Evolutionary conservation across 2,329 filamentous ascomycete species (phyloP), one percentile per base, ranked within the genome.

Genomic region (Aspergillus flavus): DNA sequence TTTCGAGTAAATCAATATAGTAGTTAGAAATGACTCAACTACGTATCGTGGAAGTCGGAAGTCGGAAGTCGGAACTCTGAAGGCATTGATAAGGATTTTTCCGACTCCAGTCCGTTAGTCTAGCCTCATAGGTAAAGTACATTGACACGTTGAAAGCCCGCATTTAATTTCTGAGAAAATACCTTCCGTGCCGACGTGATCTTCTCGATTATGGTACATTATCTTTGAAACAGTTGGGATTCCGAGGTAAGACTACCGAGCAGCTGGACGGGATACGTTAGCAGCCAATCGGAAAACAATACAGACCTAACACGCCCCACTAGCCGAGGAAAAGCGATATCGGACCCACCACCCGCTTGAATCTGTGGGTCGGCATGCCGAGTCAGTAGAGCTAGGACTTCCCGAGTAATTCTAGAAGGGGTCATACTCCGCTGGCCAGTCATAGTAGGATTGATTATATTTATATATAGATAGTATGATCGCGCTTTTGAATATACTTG

Each of bases 361-460:
- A 7, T 12, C 26, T n/a, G 52, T 36, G 52, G 52, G 28, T 54
- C 52, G 52, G 52, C 52, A 34, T 54, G 52, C 52, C 52, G 52
- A 54, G 16, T 34, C 28, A 21, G 16, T 19, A 32, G 28, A 34
- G 4, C n/a, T 36, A 54, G 30, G 52, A 19, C 28, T 53, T 32
- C 28, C 50, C 14, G 14, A 53, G 19, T 32, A 5, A 23, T 36
- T 50, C 46, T 50, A 30, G 46, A 50, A 50, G 26, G 46, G n/a
- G 26, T 50, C 9, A 50, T 50, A 23, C 19, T 53, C 9, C 30
- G 30, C 14, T 36, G 26, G 52, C 52, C 52, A 54, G 19, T 34
- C 19, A 36, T 11, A 23, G 32, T 7, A n/a, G 10, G 36, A n/a
- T 54, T 36, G 4, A 54, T 54, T 54, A 36, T 54, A 1, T 54